phyloP scores from a whole-genome alignment of 176 grass and related monocot species.

The Oryza meridionalis region DNA sequence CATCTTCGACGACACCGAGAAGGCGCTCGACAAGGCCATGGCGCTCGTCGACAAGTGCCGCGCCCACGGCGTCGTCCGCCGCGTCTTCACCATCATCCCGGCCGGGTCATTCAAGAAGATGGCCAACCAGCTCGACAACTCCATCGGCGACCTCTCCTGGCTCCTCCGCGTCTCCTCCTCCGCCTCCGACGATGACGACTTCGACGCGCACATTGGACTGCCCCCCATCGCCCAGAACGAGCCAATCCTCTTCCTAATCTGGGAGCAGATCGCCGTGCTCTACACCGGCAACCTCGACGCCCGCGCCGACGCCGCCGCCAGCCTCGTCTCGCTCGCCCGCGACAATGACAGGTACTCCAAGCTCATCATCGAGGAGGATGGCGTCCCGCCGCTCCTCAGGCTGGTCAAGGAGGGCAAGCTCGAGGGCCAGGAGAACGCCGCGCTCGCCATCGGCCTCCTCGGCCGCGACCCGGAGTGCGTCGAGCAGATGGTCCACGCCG shows the following conservation, averaged over 20 bases:
- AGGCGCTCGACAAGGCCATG: constrained; percentile 90
- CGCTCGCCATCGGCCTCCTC: constrained; percentile 80
- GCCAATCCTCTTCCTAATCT: constrained; percentile 98
- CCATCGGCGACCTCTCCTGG: constrained; percentile 89
- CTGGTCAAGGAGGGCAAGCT: constrained; percentile 75
- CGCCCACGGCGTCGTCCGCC: constrained; percentile 67
- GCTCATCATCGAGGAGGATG: constrained; percentile 97
- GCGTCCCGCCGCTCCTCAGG: constrained; percentile 72
- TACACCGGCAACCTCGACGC: constrained; percentile 83
- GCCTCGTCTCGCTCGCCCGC: constrained; percentile 85
- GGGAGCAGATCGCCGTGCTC: constrained; percentile 97
- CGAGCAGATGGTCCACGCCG: constrained; percentile 84
- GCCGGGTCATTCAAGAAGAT: constrained; percentile 84
- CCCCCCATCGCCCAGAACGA: constrained; percentile 99
- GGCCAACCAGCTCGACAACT: constrained; percentile 89
- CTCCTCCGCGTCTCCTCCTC: constrained; percentile 88
- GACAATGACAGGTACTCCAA: constrained; percentile 88
- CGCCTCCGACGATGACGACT: constrained; percentile 61
- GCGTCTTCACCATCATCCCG: constrained; percentile 93
- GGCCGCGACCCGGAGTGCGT: constrained; percentile 87
- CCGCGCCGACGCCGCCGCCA: constrained; percentile 86
- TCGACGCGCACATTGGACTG: constrained; percentile 76
- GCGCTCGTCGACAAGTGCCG: constrained; percentile 83
- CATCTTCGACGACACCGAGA: constrained; percentile 88
- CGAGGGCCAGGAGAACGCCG: constrained; percentile 87